Conservation (phyloP, 1,284 basidiomycete genomes). For the Leccinum cinnamomeum region DNA sequence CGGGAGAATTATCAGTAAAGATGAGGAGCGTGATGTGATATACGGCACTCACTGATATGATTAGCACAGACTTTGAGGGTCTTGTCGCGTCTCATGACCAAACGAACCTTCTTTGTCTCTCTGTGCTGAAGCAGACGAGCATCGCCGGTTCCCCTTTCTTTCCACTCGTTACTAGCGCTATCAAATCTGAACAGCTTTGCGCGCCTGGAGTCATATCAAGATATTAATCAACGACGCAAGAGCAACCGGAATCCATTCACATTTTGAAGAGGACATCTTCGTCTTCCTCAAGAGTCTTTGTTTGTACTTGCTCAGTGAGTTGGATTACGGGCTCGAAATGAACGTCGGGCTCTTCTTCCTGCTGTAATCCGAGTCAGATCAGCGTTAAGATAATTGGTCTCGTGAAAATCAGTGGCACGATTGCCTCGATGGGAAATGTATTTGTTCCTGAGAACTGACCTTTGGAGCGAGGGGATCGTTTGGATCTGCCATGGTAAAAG, state of each 20-base stretch:
- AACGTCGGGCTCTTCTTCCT: constrained; percentile 86
- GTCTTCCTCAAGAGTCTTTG: constrained; percentile 95
- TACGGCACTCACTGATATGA: constrained; percentile 77
- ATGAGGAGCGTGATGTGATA: not conserved
- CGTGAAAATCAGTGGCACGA: constrained; percentile 32
- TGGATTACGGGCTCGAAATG: constrained; percentile 97
- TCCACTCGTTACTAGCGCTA: constrained; percentile 85
- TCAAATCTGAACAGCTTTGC: constrained; percentile 99
- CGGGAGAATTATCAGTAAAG: constrained; percentile 9
- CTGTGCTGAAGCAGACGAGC: constrained; percentile 89
- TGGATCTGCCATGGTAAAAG: constrained; percentile 56
- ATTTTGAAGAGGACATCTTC: constrained; percentile 96
- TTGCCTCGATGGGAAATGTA: constrained; percentile 26
- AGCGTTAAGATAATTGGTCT: constrained; percentile 23
- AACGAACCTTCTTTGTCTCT: constrained; percentile 86
- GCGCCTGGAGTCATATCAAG: constrained; percentile 59
- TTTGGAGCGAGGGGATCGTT: constrained; percentile 67
- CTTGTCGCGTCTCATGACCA: constrained; percentile 99
- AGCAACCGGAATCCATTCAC: constrained; percentile 50
- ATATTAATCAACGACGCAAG: constrained; percentile 19
- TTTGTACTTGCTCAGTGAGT: constrained; percentile 95
- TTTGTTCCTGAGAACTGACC: constrained; percentile 41
- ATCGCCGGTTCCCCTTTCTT: constrained; percentile 93
- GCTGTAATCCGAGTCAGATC: constrained; percentile 33
- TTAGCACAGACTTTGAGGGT: constrained; percentile 99